Conservation (phyloP, 768 basidiomycete genomes). For the Suillus subalutaceus region DNA sequence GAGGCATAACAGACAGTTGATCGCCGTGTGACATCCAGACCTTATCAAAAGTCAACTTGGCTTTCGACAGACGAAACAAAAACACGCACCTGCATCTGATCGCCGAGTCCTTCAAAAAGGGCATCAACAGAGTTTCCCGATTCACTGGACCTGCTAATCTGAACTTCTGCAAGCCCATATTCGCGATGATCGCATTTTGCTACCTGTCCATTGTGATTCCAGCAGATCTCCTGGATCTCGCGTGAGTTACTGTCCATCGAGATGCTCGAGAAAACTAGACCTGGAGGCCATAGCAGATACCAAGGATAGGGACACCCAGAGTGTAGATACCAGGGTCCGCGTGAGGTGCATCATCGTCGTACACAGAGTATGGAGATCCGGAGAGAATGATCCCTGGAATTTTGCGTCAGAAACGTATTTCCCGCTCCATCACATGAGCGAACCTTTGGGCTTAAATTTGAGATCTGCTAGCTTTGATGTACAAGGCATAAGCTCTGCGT, state of each 20-base stretch:
- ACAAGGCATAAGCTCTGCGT: constrained; percentile 97
- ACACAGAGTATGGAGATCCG: constrained; percentile 98
- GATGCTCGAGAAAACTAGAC: constrained; percentile 42
- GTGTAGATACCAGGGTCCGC: constrained; percentile 91
- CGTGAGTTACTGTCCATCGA: not conserved
- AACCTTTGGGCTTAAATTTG: constrained; percentile 94
- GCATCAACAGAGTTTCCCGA: constrained; percentile 58
- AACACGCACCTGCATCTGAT: constrained; percentile 77
- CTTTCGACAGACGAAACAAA: not conserved
- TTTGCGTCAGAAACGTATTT: not conserved
- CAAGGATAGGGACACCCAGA: constrained; percentile 87
- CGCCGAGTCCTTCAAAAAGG: constrained; percentile 85
- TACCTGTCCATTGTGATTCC: constrained; percentile 83
- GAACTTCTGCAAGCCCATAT: constrained; percentile 88
- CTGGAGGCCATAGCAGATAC: constrained; percentile 97
- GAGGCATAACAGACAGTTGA: constrained; percentile 80
- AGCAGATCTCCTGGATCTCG: constrained; percentile 81
- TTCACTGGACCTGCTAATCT: constrained; percentile 65
- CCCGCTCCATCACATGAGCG: not conserved
- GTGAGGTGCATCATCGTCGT: constrained; percentile 89
- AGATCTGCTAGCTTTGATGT: constrained; percentile 88
- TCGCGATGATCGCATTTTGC: constrained; percentile 89
- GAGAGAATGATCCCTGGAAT: constrained; percentile 88
- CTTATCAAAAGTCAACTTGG: constrained; percentile 42
- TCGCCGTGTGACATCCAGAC: constrained; percentile 99